Base-by-base conservation (phyloP, 768 basidiomycete species). In the Suillus fuscotomentosus region DNA sequence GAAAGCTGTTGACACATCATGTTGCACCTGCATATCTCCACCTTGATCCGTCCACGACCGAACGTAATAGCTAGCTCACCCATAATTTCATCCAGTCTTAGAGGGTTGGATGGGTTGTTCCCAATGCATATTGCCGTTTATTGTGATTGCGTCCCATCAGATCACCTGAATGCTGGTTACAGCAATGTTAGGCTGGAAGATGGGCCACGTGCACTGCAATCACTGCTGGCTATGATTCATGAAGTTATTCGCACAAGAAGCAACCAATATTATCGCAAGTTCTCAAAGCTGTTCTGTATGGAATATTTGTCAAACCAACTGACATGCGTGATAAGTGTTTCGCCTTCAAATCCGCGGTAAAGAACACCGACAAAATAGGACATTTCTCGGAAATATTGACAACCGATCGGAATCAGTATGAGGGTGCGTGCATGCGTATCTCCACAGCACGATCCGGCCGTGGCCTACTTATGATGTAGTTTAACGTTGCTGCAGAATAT, bases 51-150 rank as follows among this genome's bases (percentile, higher is more conserved):
- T 59, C 56, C 24, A 11, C 41, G 56, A 57, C 24, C 42, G 24
- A 41, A 59, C 57, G 57, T 59, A 59, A 42, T 59, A 59, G 57
- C 57, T 59, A 59, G 57, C 39, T 59, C 57, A 41, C 57, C 41
- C 57, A 59, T 59, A 59, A 59, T 59, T 39, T 59, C 57, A 59
- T 59, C 57, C 57, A 22, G 56, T 59, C 39, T 39, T 57, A 57
- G 57, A 59, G 41, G 39, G 56, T 59, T 41, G 24, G 20, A 59
- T 59, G 17, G 24, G 56, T 59, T 14, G 57, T 59, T 59, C 24
- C 39, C 57, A 59, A 59, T 59, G 57, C 41, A 42, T 42, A 59
- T 59, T 31, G 38, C 57, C 41, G 17, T 59, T 59, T 59, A 59
- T 43, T 59, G 42, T 59, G 24, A 42, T 59, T 59, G 57, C 17